Conservation (phyloP, 148 eudicot species). For the Fagopyrum homotropicum region DNA sequence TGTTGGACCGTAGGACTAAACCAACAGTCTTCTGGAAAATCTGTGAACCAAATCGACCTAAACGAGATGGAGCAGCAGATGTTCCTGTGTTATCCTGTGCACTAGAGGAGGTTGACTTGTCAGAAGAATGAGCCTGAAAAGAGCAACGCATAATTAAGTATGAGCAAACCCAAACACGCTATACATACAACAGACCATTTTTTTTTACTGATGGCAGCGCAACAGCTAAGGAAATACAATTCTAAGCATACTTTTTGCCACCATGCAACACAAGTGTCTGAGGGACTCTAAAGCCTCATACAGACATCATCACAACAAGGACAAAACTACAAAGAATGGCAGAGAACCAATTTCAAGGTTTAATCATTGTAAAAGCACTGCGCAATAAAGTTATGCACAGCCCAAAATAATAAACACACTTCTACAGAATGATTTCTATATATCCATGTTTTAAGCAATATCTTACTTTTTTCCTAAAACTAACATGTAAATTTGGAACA, state of each 20-base stretch:
- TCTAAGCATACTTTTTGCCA: not conserved
- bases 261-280: not conserved
- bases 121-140: slow-evolving; percentile 42
- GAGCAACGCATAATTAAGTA: not conserved
- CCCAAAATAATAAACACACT: not conserved
- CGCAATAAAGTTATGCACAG: not conserved
- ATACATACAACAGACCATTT: not conserved
- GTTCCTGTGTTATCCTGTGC: slow-evolving; percentile 35
- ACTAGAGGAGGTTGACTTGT: slow-evolving; percentile 34
- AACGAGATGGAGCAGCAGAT: slow-evolving; percentile 45
- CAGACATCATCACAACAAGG: not conserved
- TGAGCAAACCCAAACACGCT: not conserved
- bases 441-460: not conserved
- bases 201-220: not conserved
- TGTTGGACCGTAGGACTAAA: slow-evolving; percentile 57
- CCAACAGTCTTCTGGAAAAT: slow-evolving; percentile 77
- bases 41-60: slow-evolving; percentile 75
- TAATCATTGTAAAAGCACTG: not conserved
- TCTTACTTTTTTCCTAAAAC: not conserved
- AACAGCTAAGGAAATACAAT: not conserved
- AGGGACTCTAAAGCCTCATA: not conserved
- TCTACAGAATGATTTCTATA: not conserved
- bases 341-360: not conserved
- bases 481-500: not conserved
- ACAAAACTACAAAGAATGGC: not conserved